A percentile compares a stretch with the other conserved stretches of the same genome.
Conservation (phyloP, 139 green algal species). For the Edaphochlamys debaryana region DNA sequence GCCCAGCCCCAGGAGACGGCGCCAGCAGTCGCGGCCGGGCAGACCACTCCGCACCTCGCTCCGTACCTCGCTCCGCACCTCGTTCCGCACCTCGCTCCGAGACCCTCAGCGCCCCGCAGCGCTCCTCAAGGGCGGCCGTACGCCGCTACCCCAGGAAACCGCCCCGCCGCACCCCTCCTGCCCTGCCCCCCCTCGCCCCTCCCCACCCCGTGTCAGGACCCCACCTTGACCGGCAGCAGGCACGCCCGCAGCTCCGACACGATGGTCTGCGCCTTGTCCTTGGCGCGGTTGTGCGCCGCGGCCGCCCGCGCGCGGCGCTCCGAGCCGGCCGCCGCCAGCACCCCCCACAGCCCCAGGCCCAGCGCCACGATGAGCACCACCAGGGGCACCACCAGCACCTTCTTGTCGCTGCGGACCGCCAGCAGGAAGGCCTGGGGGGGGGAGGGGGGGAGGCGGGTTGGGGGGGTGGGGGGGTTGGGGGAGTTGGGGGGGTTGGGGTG, state of each 20-base stretch:
- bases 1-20: too few relatives aligned
- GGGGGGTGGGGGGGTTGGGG: too few relatives aligned
- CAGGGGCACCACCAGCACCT: slow-evolving; percentile 6
- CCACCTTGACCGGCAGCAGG: slow-evolving; percentile 20
- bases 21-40: too few relatives aligned
- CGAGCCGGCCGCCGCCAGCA: slow-evolving; percentile 8
- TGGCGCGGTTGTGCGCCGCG: slow-evolving; percentile 6
- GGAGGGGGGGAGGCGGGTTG: too few relatives aligned
- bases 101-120: too few relatives aligned
- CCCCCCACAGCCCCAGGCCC: slow-evolving; percentile 20
- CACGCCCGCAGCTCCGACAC: slow-evolving; percentile 20
- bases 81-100: too few relatives aligned
- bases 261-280: slow-evolving; percentile 32
- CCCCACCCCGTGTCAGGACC: too few relatives aligned
- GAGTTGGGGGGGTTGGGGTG: too few relatives aligned
- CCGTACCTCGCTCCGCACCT: too few relatives aligned
- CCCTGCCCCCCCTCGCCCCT: neutral
- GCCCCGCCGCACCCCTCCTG: neutral
- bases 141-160: too few relatives aligned
- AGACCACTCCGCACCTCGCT: too few relatives aligned
- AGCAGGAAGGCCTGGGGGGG: slow-evolving; percentile 6
- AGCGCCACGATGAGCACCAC: neutral
- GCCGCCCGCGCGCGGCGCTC: neutral
- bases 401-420: slow-evolving; percentile 11
- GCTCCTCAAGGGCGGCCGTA: too few relatives aligned